Evolutionary conservation across 176 grass and related monocot species (phyloP), one percentile per base, ranked within the genome.

Genomic region (Triticum urartu): DNA sequence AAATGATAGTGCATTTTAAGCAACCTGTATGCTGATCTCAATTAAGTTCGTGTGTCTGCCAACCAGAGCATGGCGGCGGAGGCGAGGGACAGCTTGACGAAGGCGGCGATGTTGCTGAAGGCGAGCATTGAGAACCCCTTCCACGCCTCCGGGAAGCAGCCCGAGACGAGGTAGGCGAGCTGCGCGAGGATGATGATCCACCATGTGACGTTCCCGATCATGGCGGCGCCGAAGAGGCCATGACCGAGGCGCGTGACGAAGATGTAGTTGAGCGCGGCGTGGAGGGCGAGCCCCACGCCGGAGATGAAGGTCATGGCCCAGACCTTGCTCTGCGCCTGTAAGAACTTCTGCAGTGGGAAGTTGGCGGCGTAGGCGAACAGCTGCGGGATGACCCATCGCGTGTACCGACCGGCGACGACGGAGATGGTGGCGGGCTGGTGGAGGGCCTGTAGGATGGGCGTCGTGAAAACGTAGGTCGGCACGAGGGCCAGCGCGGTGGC

Each of bases 321-420:
- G 11, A 94, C 90, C 42, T 85, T 89, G 88, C 87, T 94, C 85
- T 92, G 93, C 18, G 93, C 7, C 79, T 92, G 90, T 72, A 90
- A 94, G 77, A 94, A 94, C 56, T 94, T 94, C 83, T 90, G 93
- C 15, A 94, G 87, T 48, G 93, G 93, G 85, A 92, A 94, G 85
- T 94, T 94, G 38, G 86, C 66, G 21, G 89, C 93, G 83, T 92
- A 88, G n/a, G 93, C 93, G 35, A 89, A 84, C 0, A 94, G 69
- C 87, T 92, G 93, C 22, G 90, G 93, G 21, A 81, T 1, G 3
- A 72, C 85, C 90, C 87, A 94, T 1, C 87, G 83, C 5, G 82
- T 45, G 75, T 90, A 94, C 6, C 18, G 50, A 0, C 93, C 87
- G 1, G 93, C 67, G 2, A 88, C 90, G 73, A 4, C 48, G n/a